Evolutionary conservation across 192 early-diverging fungal species (phyloP), one percentile per base, ranked within the genome.

Genomic region (Rhizoclosmatium sp.): DNA sequence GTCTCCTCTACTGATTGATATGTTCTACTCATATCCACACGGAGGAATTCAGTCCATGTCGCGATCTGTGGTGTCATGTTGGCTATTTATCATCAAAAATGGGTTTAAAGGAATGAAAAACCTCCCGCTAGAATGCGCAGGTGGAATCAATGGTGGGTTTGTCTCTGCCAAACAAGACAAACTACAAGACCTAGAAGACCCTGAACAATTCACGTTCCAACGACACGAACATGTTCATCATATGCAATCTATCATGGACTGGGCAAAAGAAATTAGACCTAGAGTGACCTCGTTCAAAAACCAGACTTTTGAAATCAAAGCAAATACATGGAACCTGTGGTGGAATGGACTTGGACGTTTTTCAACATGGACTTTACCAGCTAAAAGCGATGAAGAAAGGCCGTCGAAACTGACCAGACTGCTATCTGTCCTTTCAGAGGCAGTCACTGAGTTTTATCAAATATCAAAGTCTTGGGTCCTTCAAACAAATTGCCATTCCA

Each of bases 1-100:
- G 84, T 87, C 92, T 7, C 94, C 94, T 0, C 94, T 94, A 78
- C 81, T 97, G 68, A 87, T 90, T 1, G 93, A 95, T 76, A 83
- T 93, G 14, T 78, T 93, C 45, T 86, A 91, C 58, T 80, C 86
- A 23, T 95, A 97, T 61, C 88, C 90, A 75, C 82, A 88, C 58
- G 94, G 95, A 23, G 95, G 93, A 79, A 81, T 92, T 2, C 81
- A 92, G 21, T 89, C 91, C 47, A 90, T 49, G n/a, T 47, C 65
- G 42, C 47, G 16, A 9, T 23, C 21, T 5, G 65, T 76, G 12
- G 75, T 47, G 19, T 44, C 41, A 19, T 76, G 75, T 41, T 76
- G 75, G 75, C 42, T n/a, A 19, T 67, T 65, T 66, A 14, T 76
- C 7, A 9, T 66, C 5, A 21, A 56, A 5, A 49, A 14, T n/a